Conservation (phyloP, 495 filamentous ascomycete genomes). For the Umbilicaria muhlenbergii region DNA sequence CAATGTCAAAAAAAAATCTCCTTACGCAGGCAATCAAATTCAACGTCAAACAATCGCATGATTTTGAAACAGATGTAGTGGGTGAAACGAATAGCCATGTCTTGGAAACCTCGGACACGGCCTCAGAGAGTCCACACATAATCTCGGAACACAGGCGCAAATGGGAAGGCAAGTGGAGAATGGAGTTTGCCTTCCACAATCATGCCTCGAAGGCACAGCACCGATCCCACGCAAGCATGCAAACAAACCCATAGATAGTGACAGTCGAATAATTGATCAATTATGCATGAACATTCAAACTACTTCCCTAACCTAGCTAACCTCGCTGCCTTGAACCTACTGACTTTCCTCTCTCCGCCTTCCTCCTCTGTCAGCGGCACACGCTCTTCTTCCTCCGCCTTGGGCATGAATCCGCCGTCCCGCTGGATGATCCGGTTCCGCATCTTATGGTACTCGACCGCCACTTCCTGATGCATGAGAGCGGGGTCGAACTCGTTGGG, state of each 20-base stretch:
- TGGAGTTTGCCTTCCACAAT: not conserved
- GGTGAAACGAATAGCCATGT: slow-evolving; percentile 47
- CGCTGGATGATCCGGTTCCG: slow-evolving; percentile 65
- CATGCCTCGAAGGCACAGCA: not conserved
- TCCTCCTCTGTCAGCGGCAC: slow-evolving; percentile 51
- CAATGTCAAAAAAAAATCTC: too few species aligned
- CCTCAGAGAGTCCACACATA: slow-evolving; percentile 42
- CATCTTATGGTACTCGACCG: slow-evolving; percentile 61
- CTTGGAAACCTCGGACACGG: slow-evolving; percentile 24
- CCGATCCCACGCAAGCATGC: not conserved
- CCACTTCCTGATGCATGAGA: slow-evolving; percentile 59
- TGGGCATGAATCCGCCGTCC: slow-evolving; percentile 57
- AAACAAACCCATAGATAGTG: too few species aligned
- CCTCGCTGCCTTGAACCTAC: slow-evolving; percentile 79
- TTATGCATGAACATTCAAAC: not conserved
- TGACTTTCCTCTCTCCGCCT: slow-evolving; percentile 55
- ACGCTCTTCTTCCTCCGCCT: slow-evolving; percentile 37
- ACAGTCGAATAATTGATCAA: too few species aligned
- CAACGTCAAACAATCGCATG: not conserved
- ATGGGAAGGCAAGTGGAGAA: not conserved
- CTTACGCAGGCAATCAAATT: too few species aligned
- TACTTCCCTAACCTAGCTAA: slow-evolving; percentile 19
- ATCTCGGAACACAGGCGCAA: not conserved
- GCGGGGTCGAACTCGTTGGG: slow-evolving; percentile 61
- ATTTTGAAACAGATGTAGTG: slow-evolving; percentile 19